phyloP scores from a whole-genome alignment of 1,139 yeast species.

The Meyerozyma carpophila region DNA sequence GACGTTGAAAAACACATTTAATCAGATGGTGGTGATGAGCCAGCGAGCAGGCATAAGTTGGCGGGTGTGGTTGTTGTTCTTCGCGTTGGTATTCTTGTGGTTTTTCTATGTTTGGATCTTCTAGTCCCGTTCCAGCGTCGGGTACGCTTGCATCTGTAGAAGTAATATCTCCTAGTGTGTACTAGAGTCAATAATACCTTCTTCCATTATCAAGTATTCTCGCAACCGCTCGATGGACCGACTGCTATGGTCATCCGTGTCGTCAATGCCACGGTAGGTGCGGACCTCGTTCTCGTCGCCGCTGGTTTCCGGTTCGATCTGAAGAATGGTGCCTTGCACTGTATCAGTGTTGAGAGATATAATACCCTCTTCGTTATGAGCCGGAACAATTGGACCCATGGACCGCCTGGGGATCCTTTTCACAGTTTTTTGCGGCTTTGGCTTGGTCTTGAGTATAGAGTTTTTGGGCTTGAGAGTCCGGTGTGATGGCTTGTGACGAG shows the following conservation, averaged over 20 bases:
- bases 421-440: background rate
- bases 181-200: background rate
- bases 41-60: constrained; percentile 76
- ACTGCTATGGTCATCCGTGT: background rate
- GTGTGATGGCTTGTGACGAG: constrained; percentile 42
- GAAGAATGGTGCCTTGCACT: background rate
- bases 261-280: background rate
- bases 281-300: constrained; percentile 1
- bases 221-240: background rate
- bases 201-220: background rate
- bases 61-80: constrained; percentile 71
- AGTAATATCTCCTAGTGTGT: background rate
- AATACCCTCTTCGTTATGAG: background rate
- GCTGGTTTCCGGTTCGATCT: background rate
- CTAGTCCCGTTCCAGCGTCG: constrained; percentile 16
- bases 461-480: constrained; percentile 37
- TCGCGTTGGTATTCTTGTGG: constrained; percentile 53
- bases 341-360: background rate
- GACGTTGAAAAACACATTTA: constrained; percentile 60
- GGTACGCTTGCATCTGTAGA: constrained; percentile 8
- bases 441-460: constrained; percentile 30
- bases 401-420: background rate
- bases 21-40: constrained; percentile 76
- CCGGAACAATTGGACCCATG: background rate
- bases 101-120: constrained; percentile 83